Evolutionary conservation across 1,284 basidiomycete genomes (phyloP).

Genomic region (Coriolopsis trogii): DNA sequence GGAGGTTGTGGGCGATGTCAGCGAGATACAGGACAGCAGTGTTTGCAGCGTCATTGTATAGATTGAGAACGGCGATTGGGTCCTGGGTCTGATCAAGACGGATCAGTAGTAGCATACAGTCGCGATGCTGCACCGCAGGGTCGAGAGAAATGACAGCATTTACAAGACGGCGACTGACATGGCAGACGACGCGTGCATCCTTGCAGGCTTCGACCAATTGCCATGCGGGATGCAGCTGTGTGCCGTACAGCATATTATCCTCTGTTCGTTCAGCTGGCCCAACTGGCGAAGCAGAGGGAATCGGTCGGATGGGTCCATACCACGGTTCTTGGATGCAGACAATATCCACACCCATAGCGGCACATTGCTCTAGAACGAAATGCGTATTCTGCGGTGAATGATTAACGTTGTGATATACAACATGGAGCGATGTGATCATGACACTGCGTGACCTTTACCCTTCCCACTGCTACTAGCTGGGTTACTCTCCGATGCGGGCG

Average conservation of each 20-base stretch:
- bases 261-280: no score
- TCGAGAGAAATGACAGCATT: not conserved
- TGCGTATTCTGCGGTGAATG: conserved; percentile 8
- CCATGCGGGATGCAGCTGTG: no score
- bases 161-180: not conserved
- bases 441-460: not conserved
- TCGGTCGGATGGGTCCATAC: no score
- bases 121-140: not conserved
- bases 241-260: no score
- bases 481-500: no score
- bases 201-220: no score
- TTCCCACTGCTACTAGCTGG: not conserved
- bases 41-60: not conserved
- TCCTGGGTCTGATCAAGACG: not conserved
- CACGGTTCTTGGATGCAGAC: no score
- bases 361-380: conserved; percentile 1
- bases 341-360: not conserved
- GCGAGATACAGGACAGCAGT: not conserved
- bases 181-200: no score
- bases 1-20: not conserved
- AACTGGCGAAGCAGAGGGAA: no score
- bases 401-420: conserved; percentile 8
- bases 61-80: not conserved
- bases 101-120: not conserved
- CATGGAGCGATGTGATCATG: not conserved